These are phyloP conservation scores for Leptographium radiaticola DNA, from an alignment of 2,329 filamentous ascomycete species.

Conservation along the genomic window DNA sequence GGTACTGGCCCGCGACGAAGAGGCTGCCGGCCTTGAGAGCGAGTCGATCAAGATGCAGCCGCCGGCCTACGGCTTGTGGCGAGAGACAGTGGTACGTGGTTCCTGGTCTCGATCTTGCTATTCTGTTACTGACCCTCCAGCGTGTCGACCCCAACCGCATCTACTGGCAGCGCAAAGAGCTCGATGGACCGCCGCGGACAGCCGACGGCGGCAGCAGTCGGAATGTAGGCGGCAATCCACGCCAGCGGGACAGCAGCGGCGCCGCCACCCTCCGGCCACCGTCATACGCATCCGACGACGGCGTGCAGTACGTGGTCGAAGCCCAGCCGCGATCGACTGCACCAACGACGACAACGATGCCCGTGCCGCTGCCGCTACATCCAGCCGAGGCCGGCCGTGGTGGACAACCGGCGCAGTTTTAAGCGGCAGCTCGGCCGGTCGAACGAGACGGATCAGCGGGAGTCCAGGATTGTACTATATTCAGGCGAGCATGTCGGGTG, in stretches of 20 bases:
- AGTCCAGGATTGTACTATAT: background rate
- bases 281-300: slow-evolving; percentile 65
- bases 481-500: too few species aligned
- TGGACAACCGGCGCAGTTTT: slow-evolving; percentile 14
- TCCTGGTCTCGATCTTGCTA: background rate
- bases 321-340: slow-evolving; percentile 47
- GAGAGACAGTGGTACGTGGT: slow-evolving; percentile 61
- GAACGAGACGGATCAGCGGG: background rate
- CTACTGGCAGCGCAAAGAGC: slow-evolving; percentile 61
- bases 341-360: slow-evolving; percentile 27
- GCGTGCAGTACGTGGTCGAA: slow-evolving; percentile 58
- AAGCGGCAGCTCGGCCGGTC: background rate
- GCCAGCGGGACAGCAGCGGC: background rate
- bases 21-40: slow-evolving; percentile 43
- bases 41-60: slow-evolving; percentile 49
- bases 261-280: slow-evolving; percentile 41
- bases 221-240: background rate
- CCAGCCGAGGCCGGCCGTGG: slow-evolving; percentile 30
- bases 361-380: slow-evolving; percentile 19
- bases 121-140: slow-evolving; percentile 21
- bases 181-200: slow-evolving; percentile 14
- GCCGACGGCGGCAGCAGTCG: background rate
- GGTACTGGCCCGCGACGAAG: slow-evolving; percentile 61
- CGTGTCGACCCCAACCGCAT: slow-evolving; percentile 69
- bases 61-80: slow-evolving; percentile 77